These are phyloP conservation scores for Chytridium lagenaria DNA, from an alignment of 371 early-diverging fungal genomes.

Conservation along the genomic window DNA sequence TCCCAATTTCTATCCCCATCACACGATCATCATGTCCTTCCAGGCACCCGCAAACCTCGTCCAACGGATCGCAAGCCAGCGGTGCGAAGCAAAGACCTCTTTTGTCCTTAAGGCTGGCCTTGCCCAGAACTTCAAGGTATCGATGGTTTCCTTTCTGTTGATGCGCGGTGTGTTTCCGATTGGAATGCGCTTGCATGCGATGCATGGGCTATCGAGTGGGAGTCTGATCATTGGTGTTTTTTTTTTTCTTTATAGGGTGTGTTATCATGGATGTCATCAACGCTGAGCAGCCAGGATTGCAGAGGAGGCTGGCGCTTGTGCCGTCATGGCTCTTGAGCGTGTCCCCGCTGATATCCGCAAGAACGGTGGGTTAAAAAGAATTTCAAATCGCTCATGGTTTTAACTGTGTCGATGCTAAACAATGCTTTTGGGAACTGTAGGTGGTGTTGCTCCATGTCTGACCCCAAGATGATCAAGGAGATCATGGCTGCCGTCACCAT, in stretches of 20 bases:
- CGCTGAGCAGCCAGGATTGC: constrained; percentile 97
- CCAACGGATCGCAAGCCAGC: constrained; percentile 51
- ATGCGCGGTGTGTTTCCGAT: neutral
- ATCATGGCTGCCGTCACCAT: constrained; percentile 95
- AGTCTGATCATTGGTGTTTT: neutral
- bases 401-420: neutral
- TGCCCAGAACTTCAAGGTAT: constrained; percentile 97
- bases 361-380: constrained; percentile 83
- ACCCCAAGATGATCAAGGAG: constrained; percentile 96
- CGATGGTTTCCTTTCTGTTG: neutral
- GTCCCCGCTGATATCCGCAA: constrained; percentile 98
- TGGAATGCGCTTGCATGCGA: neutral
- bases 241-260: constrained; percentile 67
- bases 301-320: constrained; percentile 97
- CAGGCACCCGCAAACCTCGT: constrained; percentile 74
- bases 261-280: constrained; percentile 98
- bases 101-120: constrained; percentile 83
- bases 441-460: constrained; percentile 98
- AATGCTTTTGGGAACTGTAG: constrained; percentile 41
- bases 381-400: neutral
- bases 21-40: constrained; percentile 52
- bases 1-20: too few species aligned
- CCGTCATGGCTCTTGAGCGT: constrained; percentile 98
- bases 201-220: neutral
- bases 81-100: constrained; percentile 47